Conservation (phyloP, 208 protist species). For the Tetramitus jugosus region DNA sequence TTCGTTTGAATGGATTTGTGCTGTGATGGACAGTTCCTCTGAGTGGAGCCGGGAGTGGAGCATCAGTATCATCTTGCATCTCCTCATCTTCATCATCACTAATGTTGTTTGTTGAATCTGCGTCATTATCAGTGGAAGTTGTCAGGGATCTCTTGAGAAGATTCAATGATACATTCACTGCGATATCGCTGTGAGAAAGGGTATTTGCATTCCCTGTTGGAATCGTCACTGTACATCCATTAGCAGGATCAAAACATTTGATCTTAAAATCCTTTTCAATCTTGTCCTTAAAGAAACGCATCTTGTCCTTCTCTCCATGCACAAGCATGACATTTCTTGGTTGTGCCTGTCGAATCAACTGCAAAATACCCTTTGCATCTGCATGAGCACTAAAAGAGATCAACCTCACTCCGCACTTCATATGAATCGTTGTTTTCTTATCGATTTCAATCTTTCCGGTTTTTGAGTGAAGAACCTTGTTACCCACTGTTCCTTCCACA, state of each 20-base stretch:
- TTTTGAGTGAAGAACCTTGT: constrained; percentile 45
- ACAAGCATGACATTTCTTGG: constrained; percentile 63
- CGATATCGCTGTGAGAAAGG: background rate
- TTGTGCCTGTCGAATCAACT: constrained; percentile 52
- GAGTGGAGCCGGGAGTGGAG: background rate
- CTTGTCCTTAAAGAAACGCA: constrained; percentile 35
- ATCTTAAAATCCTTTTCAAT: constrained; percentile 24
- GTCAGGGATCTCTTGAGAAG: constrained; percentile 4
- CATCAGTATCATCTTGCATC: background rate
- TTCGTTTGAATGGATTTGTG: no score
- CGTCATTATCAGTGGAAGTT: background rate
- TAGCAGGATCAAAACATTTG: constrained; percentile 13
- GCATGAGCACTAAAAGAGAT: constrained; percentile 70
- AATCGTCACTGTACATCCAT: background rate
- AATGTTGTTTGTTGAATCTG: background rate
- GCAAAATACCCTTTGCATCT: constrained; percentile 72
- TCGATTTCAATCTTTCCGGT: constrained; percentile 50
- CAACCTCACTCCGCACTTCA: constrained; percentile 46
- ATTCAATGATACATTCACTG: background rate
- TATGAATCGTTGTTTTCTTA: constrained; percentile 40
- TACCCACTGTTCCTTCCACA: constrained; percentile 71
- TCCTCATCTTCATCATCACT: no score
- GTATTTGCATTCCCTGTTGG: no score
- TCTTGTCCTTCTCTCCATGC: constrained; percentile 64
- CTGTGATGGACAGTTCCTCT: background rate